Base-by-base conservation (phyloP, 192 early-diverging fungal species). In the Coemansia sp. region DNA sequence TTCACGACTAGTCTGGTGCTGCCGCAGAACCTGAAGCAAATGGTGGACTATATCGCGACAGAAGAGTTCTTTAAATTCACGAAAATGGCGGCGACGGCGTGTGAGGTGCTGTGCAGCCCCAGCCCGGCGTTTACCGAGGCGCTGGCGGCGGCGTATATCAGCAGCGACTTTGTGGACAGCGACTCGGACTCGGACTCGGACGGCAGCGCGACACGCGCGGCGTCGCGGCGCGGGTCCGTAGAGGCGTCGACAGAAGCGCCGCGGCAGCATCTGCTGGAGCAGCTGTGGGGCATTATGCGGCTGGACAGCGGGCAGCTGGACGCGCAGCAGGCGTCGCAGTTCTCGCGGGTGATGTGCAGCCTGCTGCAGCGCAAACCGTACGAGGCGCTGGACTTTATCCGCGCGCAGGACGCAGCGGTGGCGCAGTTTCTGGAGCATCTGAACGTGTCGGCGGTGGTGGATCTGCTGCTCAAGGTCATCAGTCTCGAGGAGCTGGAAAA, bases 401-500 rank as follows among this genome's bases (percentile, higher is more conserved):
- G 87, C 58, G 84, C 82, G 22, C 87, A 93, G 60, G 82, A 84
- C 42, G 82, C 90, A 50, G 86, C 92, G 9, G 84, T 97, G 0
- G 60, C 67, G 27, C 88, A 86, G 67, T 84, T 98, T 30, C 78
- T 98, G 10, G 77, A 71, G 46, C 95, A 98, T 67, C 83, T 98
- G 68, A 86, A 87, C 23, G 91, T 86, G 46, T 92, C 93, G 10
- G 83, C 94, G 1, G 89, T 96, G 42, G 91, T 91, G 54, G 95
- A 98, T 65, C 80, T 98, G 28, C 70, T 98, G 46, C 85, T 98
- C 44, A 97, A 93, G 60, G 83, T 98, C 11, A 90, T 98, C 55
- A 94, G 92, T 64, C 81, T 95, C 57, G 93, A 94, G 48, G 95
- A 98, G 61, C 78, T 93, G 18, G 86, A 89, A 14, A 89, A 93